These are phyloP conservation scores for Candida berthetii DNA, from an alignment of 805 yeast genomes.

Conservation along the genomic window DNA sequence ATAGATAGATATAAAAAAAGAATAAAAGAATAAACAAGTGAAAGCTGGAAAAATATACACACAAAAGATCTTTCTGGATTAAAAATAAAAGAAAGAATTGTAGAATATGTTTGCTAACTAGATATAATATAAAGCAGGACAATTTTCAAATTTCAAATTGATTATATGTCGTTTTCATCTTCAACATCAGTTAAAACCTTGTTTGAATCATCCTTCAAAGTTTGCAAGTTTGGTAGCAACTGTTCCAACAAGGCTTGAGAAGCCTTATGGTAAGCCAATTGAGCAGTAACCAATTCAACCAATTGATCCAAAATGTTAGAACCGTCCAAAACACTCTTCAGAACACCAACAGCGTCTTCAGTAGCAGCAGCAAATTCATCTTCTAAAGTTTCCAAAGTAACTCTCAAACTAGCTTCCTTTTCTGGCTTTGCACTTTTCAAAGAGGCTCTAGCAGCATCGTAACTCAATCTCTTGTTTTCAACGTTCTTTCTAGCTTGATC, in stretches of 20 bases:
- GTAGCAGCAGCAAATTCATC: slow-evolving; percentile 88
- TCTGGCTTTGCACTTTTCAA: slow-evolving; percentile 46
- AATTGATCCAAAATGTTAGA: slow-evolving; percentile 65
- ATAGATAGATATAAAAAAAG: slow-evolving; percentile 1
- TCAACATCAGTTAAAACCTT: slow-evolving; percentile 17
- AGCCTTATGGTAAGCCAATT: slow-evolving; percentile 72
- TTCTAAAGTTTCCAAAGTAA: slow-evolving; percentile 76
- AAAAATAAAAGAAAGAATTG: not conserved
- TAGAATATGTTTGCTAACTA: no score
- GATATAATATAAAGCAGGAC: no score
- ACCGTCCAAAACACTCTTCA: slow-evolving; percentile 73
- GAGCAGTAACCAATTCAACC: slow-evolving; percentile 68
- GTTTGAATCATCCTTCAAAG: slow-evolving; percentile 45
- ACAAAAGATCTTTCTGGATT: not conserved
- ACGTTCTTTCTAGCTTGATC: slow-evolving; percentile 66
- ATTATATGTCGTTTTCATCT: slow-evolving; percentile 14
- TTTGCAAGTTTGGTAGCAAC: slow-evolving; percentile 59
- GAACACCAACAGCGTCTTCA: slow-evolving; percentile 77
- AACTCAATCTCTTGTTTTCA: slow-evolving; percentile 68
- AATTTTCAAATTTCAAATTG: not conserved
- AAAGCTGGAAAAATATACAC: not conserved
- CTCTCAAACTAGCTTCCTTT: slow-evolving; percentile 68
- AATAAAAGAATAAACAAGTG: not conserved
- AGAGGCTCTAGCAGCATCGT: slow-evolving; percentile 70
- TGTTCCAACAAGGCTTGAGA: slow-evolving; percentile 62